Percentiles rank a stretch among this genome's conserved stretches.
Conservation (phyloP, 2,329 filamentous ascomycete genomes). For the Colletotrichum tofieldiae region DNA sequence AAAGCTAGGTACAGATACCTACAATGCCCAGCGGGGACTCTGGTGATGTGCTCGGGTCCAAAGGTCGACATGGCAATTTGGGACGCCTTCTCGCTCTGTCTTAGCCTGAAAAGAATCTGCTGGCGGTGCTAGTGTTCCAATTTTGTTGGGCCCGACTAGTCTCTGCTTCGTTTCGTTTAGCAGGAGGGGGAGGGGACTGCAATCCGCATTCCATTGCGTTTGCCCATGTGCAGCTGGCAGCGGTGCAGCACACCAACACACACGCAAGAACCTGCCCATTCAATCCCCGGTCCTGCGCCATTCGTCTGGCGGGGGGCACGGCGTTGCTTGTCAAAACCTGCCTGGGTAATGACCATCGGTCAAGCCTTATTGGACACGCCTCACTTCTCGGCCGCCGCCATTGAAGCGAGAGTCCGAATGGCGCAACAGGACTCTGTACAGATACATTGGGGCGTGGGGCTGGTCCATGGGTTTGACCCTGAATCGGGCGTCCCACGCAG, state of each 20-base stretch:
- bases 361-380: slow-evolving; percentile 17
- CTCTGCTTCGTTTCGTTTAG: slow-evolving; percentile 27
- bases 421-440: slow-evolving; percentile 6
- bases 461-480: neutral
- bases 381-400: slow-evolving; percentile 12
- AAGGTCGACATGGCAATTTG: slow-evolving; percentile 9
- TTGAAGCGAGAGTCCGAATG: slow-evolving; percentile 21
- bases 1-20: neutral
- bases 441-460: slow-evolving; percentile 15
- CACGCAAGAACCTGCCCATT: slow-evolving; percentile 31
- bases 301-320: slow-evolving; percentile 5
- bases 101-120: slow-evolving; percentile 2
- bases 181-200: slow-evolving; percentile 5
- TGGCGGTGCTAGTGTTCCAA: slow-evolving; percentile 23
- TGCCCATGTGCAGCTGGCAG: slow-evolving; percentile 17
- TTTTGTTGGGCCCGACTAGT: slow-evolving; percentile 40
- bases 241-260: slow-evolving; percentile 1
- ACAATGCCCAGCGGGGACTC: neutral
- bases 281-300: slow-evolving; percentile 15
- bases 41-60: slow-evolving; percentile 2
- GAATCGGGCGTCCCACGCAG: slow-evolving; percentile 10
- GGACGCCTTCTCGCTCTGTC: neutral
- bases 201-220: slow-evolving; percentile 2
- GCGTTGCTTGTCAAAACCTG: neutral
- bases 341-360: slow-evolving; percentile 27